phyloP scores from a whole-genome alignment of 345 rosid species.

The Salix brachista region DNA sequence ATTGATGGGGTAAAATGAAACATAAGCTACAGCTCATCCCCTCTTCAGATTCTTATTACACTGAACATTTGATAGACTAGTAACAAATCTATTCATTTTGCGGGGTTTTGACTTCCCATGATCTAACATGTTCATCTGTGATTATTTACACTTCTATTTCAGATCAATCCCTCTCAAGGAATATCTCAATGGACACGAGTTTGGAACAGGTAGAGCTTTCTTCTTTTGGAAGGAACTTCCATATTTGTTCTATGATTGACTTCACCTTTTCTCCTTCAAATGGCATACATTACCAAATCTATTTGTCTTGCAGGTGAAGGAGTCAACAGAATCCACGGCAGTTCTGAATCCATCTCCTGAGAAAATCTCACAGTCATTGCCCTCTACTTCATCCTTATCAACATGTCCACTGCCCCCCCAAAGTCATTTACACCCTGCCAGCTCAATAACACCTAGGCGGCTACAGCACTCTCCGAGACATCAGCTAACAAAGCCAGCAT shows the following conservation, averaged over 20 bases:
- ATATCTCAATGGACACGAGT: slow-evolving; percentile 53
- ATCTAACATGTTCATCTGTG: slow-evolving; percentile 8
- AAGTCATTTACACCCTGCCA: slow-evolving; percentile 40
- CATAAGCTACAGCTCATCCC: neutral
- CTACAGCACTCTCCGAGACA: slow-evolving; percentile 37
- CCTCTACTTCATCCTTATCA: slow-evolving; percentile 58
- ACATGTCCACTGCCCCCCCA: slow-evolving; percentile 53
- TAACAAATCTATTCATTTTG: neutral
- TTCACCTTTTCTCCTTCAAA: neutral
- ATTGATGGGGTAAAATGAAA: neutral
- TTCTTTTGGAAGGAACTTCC: slow-evolving; percentile 11
- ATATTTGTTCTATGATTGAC: neutral
- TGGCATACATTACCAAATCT: slow-evolving; percentile 13
- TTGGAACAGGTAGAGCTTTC: slow-evolving; percentile 56
- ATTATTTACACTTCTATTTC: slow-evolving; percentile 21
- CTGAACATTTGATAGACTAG: neutral
- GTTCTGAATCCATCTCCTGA: slow-evolving; percentile 49
- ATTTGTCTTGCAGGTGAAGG: slow-evolving; percentile 42
- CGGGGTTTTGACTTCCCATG: neutral
- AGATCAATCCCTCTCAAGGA: slow-evolving; percentile 68
- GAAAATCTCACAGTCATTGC: slow-evolving; percentile 56
- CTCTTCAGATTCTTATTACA: neutral
- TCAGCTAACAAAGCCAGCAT: slow-evolving; percentile 34
- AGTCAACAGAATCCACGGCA: slow-evolving; percentile 41
- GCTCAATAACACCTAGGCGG: slow-evolving; percentile 42